Evolutionary conservation across 768 basidiomycete genomes (phyloP), one percentile per base, ranked within the genome.

Genomic region (Chlorophyllum brunneum): DNA sequence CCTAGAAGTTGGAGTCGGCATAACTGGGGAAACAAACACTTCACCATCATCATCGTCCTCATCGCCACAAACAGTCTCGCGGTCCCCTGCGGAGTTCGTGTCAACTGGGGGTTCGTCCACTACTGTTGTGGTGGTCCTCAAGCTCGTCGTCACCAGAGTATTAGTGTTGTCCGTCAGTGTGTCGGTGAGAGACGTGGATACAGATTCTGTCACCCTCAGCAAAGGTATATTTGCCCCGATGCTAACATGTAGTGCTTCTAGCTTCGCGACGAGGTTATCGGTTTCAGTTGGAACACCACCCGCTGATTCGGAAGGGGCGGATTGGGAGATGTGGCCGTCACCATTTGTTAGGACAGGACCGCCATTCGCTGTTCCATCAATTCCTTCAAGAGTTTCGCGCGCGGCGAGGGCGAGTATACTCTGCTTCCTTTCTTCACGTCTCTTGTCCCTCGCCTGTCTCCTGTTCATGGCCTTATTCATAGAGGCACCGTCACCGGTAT

Each of bases 371-470:
- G 51, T 41, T 7, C 56, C 52, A 9, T 54, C 61, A 16, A 60
- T 53, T 9, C 52, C 56, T 41, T 63, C n/a, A n/a, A n/a, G n/a
- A n/a, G n/a, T n/a, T n/a, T n/a, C n/a, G n/a, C n/a, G 60, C 29
- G 41, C 41, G 24, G 72, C 68, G 45, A 63, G 61, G 8, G 62
- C 59, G 55, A 71, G 59, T 53, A 74, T 55, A 0, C 65, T 66
- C 57, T 63, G 68, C 31, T 67, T 59, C 51, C 76, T 77, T 55
- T 78, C 73, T 48, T 82, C 81, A 18, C 78, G 68, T 50, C 71
- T 73, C 51, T 71, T 74, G 57, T 85, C 82, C 31, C 80, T 74
- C 24, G 68, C 72, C 43, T 74, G 66, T 15, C 76, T 72, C 13
- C 77, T 71, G 9, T 67, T 68, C 24, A 63, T 60, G 1, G 68